These are phyloP conservation scores for Coemansia sp. DNA, from an alignment of 192 early-diverging fungal species.

Conservation along the genomic window DNA sequence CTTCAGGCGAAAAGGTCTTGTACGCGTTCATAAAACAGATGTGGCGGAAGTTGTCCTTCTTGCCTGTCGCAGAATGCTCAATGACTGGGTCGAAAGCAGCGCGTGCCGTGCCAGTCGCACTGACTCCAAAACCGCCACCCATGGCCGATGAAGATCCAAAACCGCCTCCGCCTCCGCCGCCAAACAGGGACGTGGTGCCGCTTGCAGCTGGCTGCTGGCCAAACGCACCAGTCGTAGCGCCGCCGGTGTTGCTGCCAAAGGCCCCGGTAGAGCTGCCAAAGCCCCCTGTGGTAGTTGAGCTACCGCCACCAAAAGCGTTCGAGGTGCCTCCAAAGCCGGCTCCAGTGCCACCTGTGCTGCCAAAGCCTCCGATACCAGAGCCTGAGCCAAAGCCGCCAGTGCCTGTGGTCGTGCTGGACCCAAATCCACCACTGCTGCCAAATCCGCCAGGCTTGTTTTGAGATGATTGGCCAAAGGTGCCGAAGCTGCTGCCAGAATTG, in stretches of 20 bases:
- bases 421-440: constrained; percentile 18
- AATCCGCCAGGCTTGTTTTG: constrained; percentile 16
- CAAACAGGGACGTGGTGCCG: constrained; percentile 15
- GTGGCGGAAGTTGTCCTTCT: constrained; percentile 61
- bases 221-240: constrained; percentile 6
- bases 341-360: constrained; percentile 5
- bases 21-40: constrained; percentile 88
- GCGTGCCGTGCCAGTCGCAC: constrained; percentile 55
- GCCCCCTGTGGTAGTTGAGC: constrained; percentile 33
- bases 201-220: constrained; percentile 8
- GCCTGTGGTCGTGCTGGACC: constrained; percentile 4
- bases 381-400: constrained; percentile 28
- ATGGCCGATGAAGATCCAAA: constrained; percentile 12
- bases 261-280: constrained; percentile 37
- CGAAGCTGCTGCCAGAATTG: constrained; percentile 2
- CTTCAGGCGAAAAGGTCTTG: constrained; percentile 80
- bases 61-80: constrained; percentile 56
- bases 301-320: constrained; percentile 39
- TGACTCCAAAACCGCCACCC: constrained; percentile 39
- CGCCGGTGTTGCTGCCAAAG: constrained; percentile 15
- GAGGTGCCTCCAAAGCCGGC: constrained; percentile 24
- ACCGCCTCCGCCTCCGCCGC: constrained; percentile 47
- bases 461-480: constrained; percentile 20
- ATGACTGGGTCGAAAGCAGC: constrained; percentile 55
- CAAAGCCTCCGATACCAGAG: constrained; percentile 17